Evolutionary conservation across 495 filamentous ascomycete genomes (phyloP).

Genomic region (Usnea hakonensis): DNA sequence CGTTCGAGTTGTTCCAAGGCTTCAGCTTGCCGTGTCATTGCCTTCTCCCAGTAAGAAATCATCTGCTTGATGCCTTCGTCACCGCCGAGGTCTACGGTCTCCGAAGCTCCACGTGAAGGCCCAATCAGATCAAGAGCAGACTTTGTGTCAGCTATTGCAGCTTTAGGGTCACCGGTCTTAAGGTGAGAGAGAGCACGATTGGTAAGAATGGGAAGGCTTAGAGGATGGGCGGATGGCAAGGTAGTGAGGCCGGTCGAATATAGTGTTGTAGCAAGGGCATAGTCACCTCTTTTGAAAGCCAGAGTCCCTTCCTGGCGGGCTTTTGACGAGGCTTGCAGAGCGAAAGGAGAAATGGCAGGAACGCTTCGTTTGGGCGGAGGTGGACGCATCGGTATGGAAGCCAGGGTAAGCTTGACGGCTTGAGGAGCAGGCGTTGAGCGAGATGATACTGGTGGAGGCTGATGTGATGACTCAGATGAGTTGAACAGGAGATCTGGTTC

Average conservation of each 20-base stretch:
- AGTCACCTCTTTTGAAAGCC: constrained; percentile 92
- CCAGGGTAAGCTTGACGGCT: constrained; percentile 30
- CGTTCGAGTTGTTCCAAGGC: constrained; percentile 91
- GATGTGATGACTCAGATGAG: constrained; percentile 34
- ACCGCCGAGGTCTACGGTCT: constrained; percentile 62
- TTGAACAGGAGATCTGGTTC: constrained; percentile 53
- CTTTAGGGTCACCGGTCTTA: constrained; percentile 83
- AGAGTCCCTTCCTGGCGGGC: constrained; percentile 71
- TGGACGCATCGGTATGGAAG: constrained; percentile 32
- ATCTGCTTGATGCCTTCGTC: constrained; percentile 70
- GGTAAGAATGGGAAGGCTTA: constrained; percentile 77
- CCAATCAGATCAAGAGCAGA: constrained; percentile 74
- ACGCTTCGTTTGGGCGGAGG: constrained; percentile 54
- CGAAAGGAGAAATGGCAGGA: constrained; percentile 57
- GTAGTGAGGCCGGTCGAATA: constrained; percentile 69
- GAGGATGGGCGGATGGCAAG: constrained; percentile 73
- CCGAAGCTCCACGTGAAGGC: constrained; percentile 63
- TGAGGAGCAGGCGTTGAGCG: constrained; percentile 30
- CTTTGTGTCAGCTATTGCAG: constrained; percentile 76
- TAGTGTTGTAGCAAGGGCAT: constrained; percentile 68
- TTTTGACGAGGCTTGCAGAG: constrained; percentile 63
- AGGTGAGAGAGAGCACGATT: constrained; percentile 86
- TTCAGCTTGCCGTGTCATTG: constrained; percentile 88
- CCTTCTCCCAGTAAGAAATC: constrained; percentile 87
- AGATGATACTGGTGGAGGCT: constrained; percentile 36